Conservation (phyloP, 345 rosid genomes). For the Aquilaria malaccensis region DNA sequence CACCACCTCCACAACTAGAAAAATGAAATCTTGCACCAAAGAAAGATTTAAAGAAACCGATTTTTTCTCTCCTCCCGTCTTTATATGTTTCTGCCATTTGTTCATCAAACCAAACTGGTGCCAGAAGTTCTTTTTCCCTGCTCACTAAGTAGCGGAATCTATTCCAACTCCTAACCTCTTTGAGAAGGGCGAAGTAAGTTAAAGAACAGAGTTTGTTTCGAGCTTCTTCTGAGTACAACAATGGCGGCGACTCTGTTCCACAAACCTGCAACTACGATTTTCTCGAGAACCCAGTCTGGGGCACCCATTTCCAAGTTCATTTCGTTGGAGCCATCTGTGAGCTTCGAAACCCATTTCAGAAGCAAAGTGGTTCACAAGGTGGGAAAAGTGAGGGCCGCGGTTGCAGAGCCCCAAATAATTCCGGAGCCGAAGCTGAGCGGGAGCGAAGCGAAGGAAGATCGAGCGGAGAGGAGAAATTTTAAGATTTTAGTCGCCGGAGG, state of each 20-base stretch:
- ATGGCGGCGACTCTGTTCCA: constrained; percentile 63
- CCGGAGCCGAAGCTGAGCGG: constrained; percentile 4
- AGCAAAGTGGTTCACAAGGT: constrained; percentile 24
- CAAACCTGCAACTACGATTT: constrained; percentile 40
- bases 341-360: constrained; percentile 22
- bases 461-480: constrained; percentile 34
- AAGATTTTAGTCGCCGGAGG: constrained; percentile 83
- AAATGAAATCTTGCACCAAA: not conserved
- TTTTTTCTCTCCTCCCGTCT: no score
- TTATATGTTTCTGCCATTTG: no score
- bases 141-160: no score
- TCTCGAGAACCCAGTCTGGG: constrained; percentile 44
- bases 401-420: constrained; percentile 19
- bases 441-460: constrained; percentile 9
- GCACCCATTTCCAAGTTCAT: constrained; percentile 24
- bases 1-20: not conserved
- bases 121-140: no score
- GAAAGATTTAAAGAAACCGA: no score
- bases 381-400: constrained; percentile 25
- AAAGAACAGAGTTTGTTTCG: not conserved
- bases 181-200: not conserved
- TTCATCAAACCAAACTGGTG: not conserved
- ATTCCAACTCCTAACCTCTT: no score
- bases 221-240: not conserved
- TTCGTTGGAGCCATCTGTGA: constrained; percentile 31